phyloP scores from a whole-genome alignment of 768 basidiomycete species.

The Lentinula boryana region DNA sequence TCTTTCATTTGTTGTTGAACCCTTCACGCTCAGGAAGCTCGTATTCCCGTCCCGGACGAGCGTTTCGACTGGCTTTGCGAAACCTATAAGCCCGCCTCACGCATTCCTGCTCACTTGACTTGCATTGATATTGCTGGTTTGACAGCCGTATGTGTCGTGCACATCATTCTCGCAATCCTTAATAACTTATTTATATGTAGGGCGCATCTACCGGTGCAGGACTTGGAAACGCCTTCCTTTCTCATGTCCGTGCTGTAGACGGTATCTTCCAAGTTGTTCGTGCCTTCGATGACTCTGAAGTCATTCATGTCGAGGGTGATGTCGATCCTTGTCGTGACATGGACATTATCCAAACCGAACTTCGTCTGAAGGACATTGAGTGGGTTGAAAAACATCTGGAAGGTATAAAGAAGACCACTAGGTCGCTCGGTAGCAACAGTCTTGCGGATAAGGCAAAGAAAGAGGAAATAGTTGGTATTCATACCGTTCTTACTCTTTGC shows the following conservation, averaged over 20 bases:
- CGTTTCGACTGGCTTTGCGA: slow-evolving; percentile 95
- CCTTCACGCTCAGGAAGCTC: slow-evolving; percentile 54
- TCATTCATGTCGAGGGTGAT: slow-evolving; percentile 98
- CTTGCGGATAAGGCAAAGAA: slow-evolving; percentile 94
- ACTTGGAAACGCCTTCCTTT: slow-evolving; percentile 95
- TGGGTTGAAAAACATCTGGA: slow-evolving; percentile 95
- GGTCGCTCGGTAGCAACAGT: slow-evolving; percentile 66
- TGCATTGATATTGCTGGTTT: slow-evolving; percentile 99
- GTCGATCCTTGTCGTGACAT: slow-evolving; percentile 95
- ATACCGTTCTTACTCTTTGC: not conserved
- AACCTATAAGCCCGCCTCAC: slow-evolving; percentile 81
- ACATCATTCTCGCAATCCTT: not conserved
- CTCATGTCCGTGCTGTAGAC: slow-evolving; percentile 96
- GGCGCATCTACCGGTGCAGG: slow-evolving; percentile 98
- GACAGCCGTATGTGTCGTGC: slow-evolving; percentile 63
- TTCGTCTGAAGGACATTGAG: slow-evolving; percentile 95
- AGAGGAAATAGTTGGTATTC: slow-evolving; percentile 77
- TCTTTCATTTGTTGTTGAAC: not conserved
- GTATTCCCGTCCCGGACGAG: slow-evolving; percentile 89
- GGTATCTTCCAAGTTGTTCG: slow-evolving; percentile 99
- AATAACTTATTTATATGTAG: slow-evolving; percentile 24
- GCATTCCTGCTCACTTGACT: slow-evolving; percentile 91
- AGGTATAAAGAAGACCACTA: slow-evolving; percentile 62
- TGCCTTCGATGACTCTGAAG: slow-evolving; percentile 98
- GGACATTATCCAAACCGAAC: slow-evolving; percentile 93